phyloP scores from a whole-genome alignment of 495 filamentous ascomycete genomes.

The Xylaria acuta region DNA sequence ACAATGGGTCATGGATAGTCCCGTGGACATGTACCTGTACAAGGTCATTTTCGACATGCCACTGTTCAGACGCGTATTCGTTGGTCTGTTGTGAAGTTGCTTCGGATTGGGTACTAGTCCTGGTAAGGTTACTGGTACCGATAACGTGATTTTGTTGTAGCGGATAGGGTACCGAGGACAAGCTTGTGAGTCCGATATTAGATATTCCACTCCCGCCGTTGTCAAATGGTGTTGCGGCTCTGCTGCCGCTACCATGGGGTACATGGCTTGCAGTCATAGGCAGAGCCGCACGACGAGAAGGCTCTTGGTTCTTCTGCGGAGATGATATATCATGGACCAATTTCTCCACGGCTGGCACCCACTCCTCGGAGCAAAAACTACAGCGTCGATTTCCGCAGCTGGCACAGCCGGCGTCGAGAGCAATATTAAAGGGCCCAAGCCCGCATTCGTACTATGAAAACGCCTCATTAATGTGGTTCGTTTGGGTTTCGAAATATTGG shows the following conservation, averaged over 20 bases:
- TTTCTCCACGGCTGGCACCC: constrained; percentile 1
- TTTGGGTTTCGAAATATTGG: neutral
- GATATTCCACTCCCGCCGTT: constrained; percentile 3
- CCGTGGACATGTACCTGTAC: constrained; percentile 1
- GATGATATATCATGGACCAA: constrained; percentile 2
- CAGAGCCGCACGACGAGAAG: constrained; percentile 21
- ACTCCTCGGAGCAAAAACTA: neutral
- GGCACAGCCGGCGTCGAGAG: neutral
- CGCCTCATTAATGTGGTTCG: neutral
- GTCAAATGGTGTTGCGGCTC: constrained; percentile 24
- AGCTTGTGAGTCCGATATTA: neutral
- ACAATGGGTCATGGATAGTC: neutral
- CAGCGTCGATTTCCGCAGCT: constrained; percentile 6
- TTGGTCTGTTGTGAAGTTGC: neutral
- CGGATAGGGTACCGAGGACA: constrained; percentile 6
- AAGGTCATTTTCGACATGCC: neutral
- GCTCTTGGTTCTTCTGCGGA: neutral
- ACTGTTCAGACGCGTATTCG: neutral
- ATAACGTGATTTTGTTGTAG: neutral
- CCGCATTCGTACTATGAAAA: constrained; percentile 8
- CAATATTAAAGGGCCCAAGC: neutral
- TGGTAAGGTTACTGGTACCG: neutral
- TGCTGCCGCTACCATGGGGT: constrained; percentile 2
- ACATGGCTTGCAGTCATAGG: neutral
- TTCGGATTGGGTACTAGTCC: constrained; percentile 4